phyloP scores from a whole-genome alignment of 768 basidiomycete genomes.

The Rossbeevera mucosa region DNA sequence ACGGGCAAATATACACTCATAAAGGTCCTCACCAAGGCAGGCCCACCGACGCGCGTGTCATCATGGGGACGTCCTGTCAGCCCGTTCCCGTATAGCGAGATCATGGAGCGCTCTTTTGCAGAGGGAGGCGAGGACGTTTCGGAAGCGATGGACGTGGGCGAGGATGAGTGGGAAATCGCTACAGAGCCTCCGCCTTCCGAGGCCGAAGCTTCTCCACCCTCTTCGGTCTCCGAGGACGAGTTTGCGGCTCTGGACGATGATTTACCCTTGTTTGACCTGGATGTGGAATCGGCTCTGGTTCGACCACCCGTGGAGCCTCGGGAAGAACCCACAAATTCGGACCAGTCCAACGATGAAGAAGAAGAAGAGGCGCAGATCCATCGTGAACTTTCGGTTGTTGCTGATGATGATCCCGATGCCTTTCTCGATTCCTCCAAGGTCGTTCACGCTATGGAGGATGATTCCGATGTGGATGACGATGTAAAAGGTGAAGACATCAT shows the following conservation, averaged over 20 bases:
- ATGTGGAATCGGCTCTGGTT: constrained; percentile 15
- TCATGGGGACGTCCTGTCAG: constrained; percentile 69
- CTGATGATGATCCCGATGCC: constrained; percentile 14
- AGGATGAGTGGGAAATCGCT: constrained; percentile 19
- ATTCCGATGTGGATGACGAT: constrained; percentile 28
- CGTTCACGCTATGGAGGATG: constrained; percentile 7
- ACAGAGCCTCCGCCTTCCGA: constrained; percentile 21
- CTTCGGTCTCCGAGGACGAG: constrained; percentile 15
- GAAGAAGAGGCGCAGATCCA: constrained; percentile 30
- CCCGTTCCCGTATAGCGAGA: constrained; percentile 49
- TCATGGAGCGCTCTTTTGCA: constrained; percentile 26
- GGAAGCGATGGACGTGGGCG: not conserved
- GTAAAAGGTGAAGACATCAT: constrained; percentile 51
- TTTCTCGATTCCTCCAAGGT: not conserved
- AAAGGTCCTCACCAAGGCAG: constrained; percentile 56
- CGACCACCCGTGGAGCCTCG: not conserved
- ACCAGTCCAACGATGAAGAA: constrained; percentile 16
- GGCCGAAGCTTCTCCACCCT: constrained; percentile 5
- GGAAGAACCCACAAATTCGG: constrained; percentile 4
- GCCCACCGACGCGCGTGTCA: constrained; percentile 58
- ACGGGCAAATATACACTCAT: constrained; percentile 60
- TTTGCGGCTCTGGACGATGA: constrained; percentile 17
- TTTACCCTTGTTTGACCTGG: constrained; percentile 13
- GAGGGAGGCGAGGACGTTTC: constrained; percentile 6
- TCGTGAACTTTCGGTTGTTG: constrained; percentile 33